Base-by-base conservation (phyloP, 2,329 filamentous ascomycete species). In the Exophiala sp. region DNA sequence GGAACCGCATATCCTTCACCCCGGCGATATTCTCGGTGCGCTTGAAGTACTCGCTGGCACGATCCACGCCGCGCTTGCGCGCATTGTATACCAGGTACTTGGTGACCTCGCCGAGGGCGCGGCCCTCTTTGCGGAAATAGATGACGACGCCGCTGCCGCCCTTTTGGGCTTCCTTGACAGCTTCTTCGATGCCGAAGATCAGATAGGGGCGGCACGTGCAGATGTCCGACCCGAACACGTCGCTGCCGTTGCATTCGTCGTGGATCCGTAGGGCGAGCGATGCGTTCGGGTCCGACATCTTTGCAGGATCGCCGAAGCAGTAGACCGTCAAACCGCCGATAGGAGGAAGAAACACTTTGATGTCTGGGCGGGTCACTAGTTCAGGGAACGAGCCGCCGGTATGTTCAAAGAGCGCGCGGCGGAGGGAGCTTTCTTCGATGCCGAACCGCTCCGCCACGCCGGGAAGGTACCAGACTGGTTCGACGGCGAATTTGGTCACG, bases 21-120 rank as follows among this genome's bases (percentile, higher is more conserved):
- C 93, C 93, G 7, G 93, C 93, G 66, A 98, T 94, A 66, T 96
- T 95, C 70, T 96, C 91, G n/a, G 91, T 97, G 50, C 93, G 79
- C 70, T 91, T 85, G 74, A 97, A 97, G 72, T 97, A 97, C 68
- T 95, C 88, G 61, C 85, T 91, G 18, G 89, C 89, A 52, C 80
- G 66, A 27, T 70, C 68, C 29, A 50, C 52, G 10, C 67, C 62
- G 34, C 66, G 65, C 59, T 67, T 72, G 60, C 71, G 66, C 60
- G 77, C 71, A 57, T 74, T 74, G 60, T 76, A 79, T 64, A 95
- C 89, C 66, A 84, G 69, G 56, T 84, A 84, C 64, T 96, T 96
- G 46, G 89, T 95, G 23, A 98, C 93, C 68, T 98, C 93, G 46
- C 93, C 93, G 5, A 97, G 74, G 30, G 91, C 93, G 60, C 93